Percentiles rank a stretch among this genome's conserved stretches.
These are phyloP conservation scores for Penicillium ochrochloron DNA, from an alignment of 495 filamentous ascomycete genomes.

Conservation along the genomic window DNA sequence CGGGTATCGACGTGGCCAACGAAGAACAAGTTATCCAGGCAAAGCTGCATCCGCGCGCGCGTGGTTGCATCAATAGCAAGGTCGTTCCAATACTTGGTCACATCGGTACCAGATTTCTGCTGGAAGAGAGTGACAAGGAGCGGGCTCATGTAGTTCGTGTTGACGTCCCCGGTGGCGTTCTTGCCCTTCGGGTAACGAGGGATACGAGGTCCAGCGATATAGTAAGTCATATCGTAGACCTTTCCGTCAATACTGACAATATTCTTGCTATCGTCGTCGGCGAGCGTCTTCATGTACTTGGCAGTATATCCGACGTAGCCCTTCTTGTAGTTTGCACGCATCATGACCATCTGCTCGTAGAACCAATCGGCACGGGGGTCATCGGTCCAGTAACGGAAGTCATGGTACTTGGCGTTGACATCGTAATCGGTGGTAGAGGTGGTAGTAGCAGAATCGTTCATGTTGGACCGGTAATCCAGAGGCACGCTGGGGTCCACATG, in stretches of 20 bases:
- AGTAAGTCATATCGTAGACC: conserved; percentile 92
- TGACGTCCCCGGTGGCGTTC: conserved; percentile 50
- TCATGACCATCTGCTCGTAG: conserved; percentile 76
- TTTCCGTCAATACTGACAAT: conserved; percentile 80
- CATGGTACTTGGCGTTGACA: conserved; percentile 79
- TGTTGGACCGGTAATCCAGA: conserved; percentile 74
- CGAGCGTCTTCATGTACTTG: conserved; percentile 74
- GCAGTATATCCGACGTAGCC: conserved; percentile 86
- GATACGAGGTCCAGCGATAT: conserved; percentile 75
- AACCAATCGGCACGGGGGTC: conserved; percentile 90
- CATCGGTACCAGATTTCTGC: conserved; percentile 72
- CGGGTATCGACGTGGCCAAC: conserved; percentile 91
- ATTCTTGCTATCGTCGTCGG: conserved; percentile 56
- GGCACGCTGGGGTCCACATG: conserved; percentile 70
- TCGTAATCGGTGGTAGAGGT: conserved; percentile 69
- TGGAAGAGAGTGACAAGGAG: conserved; percentile 78
- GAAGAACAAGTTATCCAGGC: conserved; percentile 95
- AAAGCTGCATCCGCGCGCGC: conserved; percentile 74
- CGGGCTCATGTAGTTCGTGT: conserved; percentile 82
- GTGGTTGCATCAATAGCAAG: conserved; percentile 58
- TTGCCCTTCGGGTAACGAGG: conserved; percentile 58
- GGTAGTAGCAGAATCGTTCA: conserved; percentile 70
- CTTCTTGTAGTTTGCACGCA: conserved; percentile 80
- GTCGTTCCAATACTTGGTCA: conserved; percentile 81
- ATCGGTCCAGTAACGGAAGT: conserved; percentile 85